Base-by-base conservation (phyloP, 345 rosid genomes). In the Clarkia xantiana region DNA sequence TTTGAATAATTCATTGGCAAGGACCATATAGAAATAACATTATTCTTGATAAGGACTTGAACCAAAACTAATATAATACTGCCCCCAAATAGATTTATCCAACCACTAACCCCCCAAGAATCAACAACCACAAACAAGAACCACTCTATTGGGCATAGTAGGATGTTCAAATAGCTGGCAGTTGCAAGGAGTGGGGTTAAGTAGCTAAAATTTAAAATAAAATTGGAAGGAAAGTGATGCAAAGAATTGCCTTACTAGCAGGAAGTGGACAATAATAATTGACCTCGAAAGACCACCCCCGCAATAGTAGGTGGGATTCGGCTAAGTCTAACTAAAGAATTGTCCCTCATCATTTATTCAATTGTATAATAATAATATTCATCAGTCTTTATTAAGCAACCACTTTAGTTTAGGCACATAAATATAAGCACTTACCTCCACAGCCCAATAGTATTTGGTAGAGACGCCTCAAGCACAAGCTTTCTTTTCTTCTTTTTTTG, bases 401-500 rank as follows among this genome's bases (percentile, higher is more conserved):
- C 45, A 36, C 22, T 41, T 41, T 39, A 51, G 40, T 41, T 41
- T 39, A 51, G 40, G 10, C 39, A 22, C 42, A 12, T 9, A 36
- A 17, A 40, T 1, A 16, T 1, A 13, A 15, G 14, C 17, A 40
- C 13, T 39, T 41, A 43, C 53, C 14, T 58, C n/a, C 36, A 14
- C 40, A 53, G 42, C 22, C n/a, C n/a, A n/a, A n/a, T n/a, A n/a
- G n/a, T n/a, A n/a, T n/a, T n/a, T n/a, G n/a, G n/a, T n/a, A n/a
- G 36, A 29, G 66, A 68, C 66, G 63, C 60, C 45, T 45, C 48
- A 53, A 10, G 25, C 22, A 19, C 55, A 22, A 34, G 20, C 14
- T 20, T 22, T n/a, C n/a, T n/a, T n/a, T n/a, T n/a, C n/a, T n/a
- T n/a, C n/a, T n/a, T n/a, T n/a, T n/a, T n/a, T n/a, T n/a, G n/a